Base-by-base conservation (phyloP, 768 basidiomycete species). In the Hypholoma fasciculare region DNA sequence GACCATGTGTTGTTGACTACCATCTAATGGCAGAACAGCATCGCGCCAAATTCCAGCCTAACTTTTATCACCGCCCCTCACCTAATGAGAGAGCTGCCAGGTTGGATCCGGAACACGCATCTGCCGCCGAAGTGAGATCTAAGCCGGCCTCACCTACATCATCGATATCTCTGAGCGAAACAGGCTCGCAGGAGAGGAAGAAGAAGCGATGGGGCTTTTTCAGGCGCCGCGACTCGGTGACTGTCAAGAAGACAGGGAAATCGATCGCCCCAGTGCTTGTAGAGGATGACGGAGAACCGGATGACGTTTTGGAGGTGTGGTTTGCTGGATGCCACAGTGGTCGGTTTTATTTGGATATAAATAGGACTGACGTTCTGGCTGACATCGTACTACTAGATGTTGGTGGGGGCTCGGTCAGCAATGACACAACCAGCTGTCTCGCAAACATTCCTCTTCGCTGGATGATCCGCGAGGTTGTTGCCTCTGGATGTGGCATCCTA, bases 281-380 rank as follows among this genome's bases (percentile, higher is more conserved):
- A 19, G 63, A 66, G 38, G 62, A 47, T 2, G 63, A 50, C 2
- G 55, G 47, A 11, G 52, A 59, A 5, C 30, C 30, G 1, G 66
- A 67, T 23, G 84, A 91, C 68, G 84, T 90, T 13, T 67, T 85
- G 12, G 91, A 94, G 67, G 89, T 92, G 2, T 94, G 90, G 90
- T 94, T 94, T 63, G 64, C 83, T 6, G 91, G 91, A 1, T 83
- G 84, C 60, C 91, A 92, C 63, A 67, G 72, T 43, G 90, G 90
- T 90, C 58, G 55, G 84, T 70, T 23, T 40, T 42, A 27, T 38
- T 54, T n/a, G 30, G 30, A 34, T 6, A 44, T 51, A 44, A 17
- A 54, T 44, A 46, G 37, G n/a, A 30, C 38, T 34, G 26, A 42
- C 36, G 36, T 26, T 17, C 39, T 57, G 40, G 17, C 37, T 57